Base-by-base conservation (phyloP, 108 stramenopile species). In the Thalassiosira profunda region DNA sequence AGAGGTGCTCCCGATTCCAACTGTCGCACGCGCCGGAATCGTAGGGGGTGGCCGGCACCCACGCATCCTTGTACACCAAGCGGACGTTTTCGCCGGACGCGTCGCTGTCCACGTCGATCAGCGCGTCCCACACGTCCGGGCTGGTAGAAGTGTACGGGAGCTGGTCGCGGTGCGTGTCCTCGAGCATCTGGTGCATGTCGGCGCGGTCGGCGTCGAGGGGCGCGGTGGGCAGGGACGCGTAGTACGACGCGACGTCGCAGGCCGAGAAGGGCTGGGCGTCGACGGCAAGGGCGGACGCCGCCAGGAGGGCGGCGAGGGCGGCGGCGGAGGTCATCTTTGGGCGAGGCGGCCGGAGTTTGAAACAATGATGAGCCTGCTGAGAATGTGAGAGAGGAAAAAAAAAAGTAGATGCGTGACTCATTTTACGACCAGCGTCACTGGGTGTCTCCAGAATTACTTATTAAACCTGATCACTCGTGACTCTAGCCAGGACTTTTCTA, bases 1-100 rank as follows among this genome's bases (percentile, higher is more conserved):
- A 70, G 6, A 70, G 17, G 69, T 95, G 93, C 64, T 95, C 93
- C 21, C 90, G 83, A 57, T 95, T 95, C 91, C 91, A 93, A 17
- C 63, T 69, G 26, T 69, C 64, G 23, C 61, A 59, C 10, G 64
- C 51, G 8, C 85, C 87, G 18, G 17, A 17, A 38, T 70, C 68
- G 17, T 81, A 53, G 10, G 68, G 63, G 17, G 14, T 7, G 5
- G 67, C 59, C 1, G 85, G 38, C n/a, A 80, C 51, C 24, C 53
- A 56, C 14, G 41, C 48, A 10, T 78, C 40, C n/a, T 36, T 12
- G 69, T 88, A 81, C 30, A 85, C 77, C 40, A 87, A 46, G 14
- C 59, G 63, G 23, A 86, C 75, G 17, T 28, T 63, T 37, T 64
- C 49, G 24, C 45, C 66, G 6, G 68, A 28, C 46, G 62, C 24